Percentiles rank a stretch among this genome's conserved stretches.
Evolutionary conservation across 2,329 filamentous ascomycete species (phyloP).

Genomic region (Amauroascus niger): DNA sequence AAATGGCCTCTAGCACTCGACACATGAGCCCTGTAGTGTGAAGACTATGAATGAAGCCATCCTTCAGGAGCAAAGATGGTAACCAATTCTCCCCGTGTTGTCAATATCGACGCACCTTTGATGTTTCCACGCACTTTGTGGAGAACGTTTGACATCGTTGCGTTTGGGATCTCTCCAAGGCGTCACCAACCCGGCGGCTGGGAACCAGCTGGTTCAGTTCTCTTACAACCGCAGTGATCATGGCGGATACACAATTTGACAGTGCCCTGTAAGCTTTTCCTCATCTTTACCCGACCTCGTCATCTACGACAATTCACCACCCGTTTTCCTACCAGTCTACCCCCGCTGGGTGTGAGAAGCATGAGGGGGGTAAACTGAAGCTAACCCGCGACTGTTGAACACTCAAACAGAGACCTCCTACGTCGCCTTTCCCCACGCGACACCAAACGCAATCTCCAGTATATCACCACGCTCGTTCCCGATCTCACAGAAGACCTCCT

Average conservation of each 20-base stretch:
- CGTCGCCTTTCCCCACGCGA: constrained; percentile 92
- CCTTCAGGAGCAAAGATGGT: no score
- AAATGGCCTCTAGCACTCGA: background rate
- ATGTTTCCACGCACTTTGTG: constrained; percentile 16
- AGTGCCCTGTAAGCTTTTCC: constrained; percentile 40
- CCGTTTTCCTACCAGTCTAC: background rate
- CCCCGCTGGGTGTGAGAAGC: background rate
- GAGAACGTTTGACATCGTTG: background rate
- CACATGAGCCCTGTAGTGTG: no score
- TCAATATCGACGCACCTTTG: constrained; percentile 13
- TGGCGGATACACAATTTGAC: constrained; percentile 43
- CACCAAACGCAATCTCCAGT: constrained; percentile 76
- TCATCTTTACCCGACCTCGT: constrained; percentile 16
- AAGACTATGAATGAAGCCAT: no score
- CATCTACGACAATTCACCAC: constrained; percentile 18
- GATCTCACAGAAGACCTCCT: constrained; percentile 95
- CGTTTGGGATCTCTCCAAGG: background rate
- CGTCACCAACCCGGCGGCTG: background rate
- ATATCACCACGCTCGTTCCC: constrained; percentile 79
- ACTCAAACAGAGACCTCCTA: constrained; percentile 71
- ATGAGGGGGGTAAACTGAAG: background rate
- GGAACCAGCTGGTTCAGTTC: background rate
- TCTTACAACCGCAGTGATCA: constrained; percentile 14
- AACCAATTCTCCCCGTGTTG: no score
- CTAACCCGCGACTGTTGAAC: constrained; percentile 14